Base-by-base conservation (phyloP, 257 asterid species). In the Rhazya stricta region DNA sequence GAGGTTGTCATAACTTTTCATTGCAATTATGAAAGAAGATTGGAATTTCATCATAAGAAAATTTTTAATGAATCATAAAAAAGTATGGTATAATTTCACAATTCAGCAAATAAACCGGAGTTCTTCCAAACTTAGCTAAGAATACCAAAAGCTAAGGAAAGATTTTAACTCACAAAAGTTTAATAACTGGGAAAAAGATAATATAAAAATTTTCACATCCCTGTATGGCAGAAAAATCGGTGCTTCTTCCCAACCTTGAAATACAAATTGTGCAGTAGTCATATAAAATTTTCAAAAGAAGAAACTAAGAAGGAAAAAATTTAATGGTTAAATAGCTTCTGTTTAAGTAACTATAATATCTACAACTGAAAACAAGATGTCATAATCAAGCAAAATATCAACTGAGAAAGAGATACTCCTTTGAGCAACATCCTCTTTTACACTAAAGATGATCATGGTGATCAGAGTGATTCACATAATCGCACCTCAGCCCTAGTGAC, bases 401-500 rank as follows among this genome's bases (percentile, higher is more conserved):
- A 32, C 39, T 43, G 54, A 67, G 46, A 68, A 62, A 36, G 41
- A 53, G 41, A 56, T 53, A 73, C 41, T 11, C 46, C 66, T 65
- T 58, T 50, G 69, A 39, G 36, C 41, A 16, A 32, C 36, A 5
- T 39, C 37, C 39, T 13, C 29, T 50, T 77, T 57, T 67, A 65
- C 45, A 67, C 66, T 71, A 27, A 42, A 67, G 65, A 36, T 56
- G 68, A 68, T 29, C 46, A 76, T 80, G 65, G 70, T 25, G 42
- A 30, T 77, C 73, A 54, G 74, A 77, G 76, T 62, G 51, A 77
- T 30, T 75, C 39, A 69, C 30, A 73, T 51, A 78, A 71, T 79
- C 92, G 86, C 84, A 94, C 99, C 87, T 92, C 96, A 21, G 92
- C 94, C 73, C 81, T 82, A 13, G 97, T 92, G 69, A 87, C 63